phyloP scores from a whole-genome alignment of 2,329 filamentous ascomycete species.

The Zymoseptoria crescenta region DNA sequence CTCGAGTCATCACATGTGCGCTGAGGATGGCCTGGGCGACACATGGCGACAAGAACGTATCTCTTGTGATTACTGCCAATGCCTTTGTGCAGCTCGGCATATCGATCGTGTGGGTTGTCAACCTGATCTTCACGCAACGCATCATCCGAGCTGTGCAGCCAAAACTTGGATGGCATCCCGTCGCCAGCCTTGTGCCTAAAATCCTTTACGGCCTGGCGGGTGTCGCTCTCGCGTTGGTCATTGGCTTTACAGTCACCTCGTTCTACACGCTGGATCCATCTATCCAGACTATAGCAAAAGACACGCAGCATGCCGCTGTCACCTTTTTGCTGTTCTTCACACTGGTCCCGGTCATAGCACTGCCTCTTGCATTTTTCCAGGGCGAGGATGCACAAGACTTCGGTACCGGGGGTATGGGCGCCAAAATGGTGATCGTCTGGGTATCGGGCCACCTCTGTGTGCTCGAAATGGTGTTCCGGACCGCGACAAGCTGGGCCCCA shows the following conservation, averaged over 20 bases:
- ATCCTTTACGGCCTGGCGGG: constrained; percentile 8
- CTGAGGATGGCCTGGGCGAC: constrained; percentile 29
- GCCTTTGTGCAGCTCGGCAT: constrained; percentile 28
- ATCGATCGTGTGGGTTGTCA: constrained; percentile 26
- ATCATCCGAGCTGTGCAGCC: constrained; percentile 24
- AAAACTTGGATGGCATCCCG: constrained; percentile 23
- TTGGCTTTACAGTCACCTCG: constrained; percentile 22
- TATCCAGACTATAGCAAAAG: constrained; percentile 9
- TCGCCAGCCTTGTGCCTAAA: constrained; percentile 8
- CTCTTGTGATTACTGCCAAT: constrained; percentile 24
- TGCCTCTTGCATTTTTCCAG: constrained; percentile 10
- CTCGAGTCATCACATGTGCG: constrained; percentile 34
- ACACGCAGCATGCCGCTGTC: constrained; percentile 17
- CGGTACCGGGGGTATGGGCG: constrained; percentile 11
- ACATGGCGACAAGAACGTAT: constrained; percentile 21
- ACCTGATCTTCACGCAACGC: constrained; percentile 24
- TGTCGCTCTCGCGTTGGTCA: constrained; percentile 19
- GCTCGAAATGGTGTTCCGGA: constrained; percentile 21
- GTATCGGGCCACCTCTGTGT: constrained; percentile 13
- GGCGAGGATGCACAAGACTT: constrained; percentile 10
- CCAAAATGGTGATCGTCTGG: constrained; percentile 17
- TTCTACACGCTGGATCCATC: constrained; percentile 23
- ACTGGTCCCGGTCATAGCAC: constrained; percentile 17
- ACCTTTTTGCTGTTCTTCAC: constrained; percentile 22
- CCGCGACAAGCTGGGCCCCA: constrained; percentile 21